Evolutionary conservation across 352 stramenopile genomes (phyloP), one percentile per base, ranked within the genome.

Genomic region (Phytopythium vexans): DNA sequence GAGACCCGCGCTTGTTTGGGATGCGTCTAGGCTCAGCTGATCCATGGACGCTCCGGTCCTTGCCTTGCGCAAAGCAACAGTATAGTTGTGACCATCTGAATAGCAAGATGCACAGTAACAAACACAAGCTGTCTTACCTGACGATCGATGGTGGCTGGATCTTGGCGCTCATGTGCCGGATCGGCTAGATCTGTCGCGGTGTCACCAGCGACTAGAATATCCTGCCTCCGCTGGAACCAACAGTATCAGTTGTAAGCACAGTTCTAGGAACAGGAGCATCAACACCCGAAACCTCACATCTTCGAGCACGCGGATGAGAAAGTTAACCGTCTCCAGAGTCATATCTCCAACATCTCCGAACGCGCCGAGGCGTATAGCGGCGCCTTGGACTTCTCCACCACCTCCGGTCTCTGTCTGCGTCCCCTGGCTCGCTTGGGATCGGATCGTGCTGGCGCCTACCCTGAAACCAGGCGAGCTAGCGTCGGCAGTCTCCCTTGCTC

Each of bases 311-410:
- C 68, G 53, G 12, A 89, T 86, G 11, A 92, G 64, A 46, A 80
- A 82, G n/a, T 88, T 67, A 16, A 92, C 68, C 0, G 82, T 88
- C 45, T 86, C 77, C 7, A 70, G 56, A n/a, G 62, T 58, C 82
- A 92, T 88, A 8, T 43, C 42, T 11, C 51, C 31, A 33, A 92
- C 64, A 6, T 66, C 50, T 2, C 77, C 77, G 45, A 84, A 89
- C 6, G 46, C 52, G 1, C 74, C 74, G 6, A 88, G 51, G 6
- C 58, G 45, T 27, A 79, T 55, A 3, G 41, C 48, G 14, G 21
- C 39, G 8, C 27, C 36, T 15, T 6, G 40, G 14, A 14, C 6
- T 16, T 4, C 32, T 36, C 41, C 6, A 41, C 45, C 31, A 21
- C 14, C 33, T 33, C 38, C 27, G 15, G 16, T 48, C 7, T 16